Evolutionary conservation across 306 rosid species (phyloP), one percentile per base, ranked within the genome.

Genomic region (Neltuma alba): DNA sequence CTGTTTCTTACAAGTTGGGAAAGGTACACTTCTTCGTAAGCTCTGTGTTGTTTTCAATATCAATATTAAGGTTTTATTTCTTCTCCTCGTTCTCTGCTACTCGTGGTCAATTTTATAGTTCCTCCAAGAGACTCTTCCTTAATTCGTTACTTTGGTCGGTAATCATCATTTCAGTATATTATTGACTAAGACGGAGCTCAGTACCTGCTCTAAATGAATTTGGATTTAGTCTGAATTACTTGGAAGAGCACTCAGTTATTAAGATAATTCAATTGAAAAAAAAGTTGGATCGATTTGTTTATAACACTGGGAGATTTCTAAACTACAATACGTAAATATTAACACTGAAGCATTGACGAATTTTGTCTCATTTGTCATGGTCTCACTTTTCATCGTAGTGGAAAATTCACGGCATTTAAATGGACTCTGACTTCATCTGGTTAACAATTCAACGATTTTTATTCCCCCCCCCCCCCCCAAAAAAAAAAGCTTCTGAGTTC

Each of bases 21-120:
- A 82, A 72, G 86, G 86, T 87, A 71, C 33, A 40, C 65, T 72
- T 40, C 23, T 41, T 73, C 2, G 38, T 55, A 38, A 74, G 25
- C 75, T 79, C 28, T 16, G 41, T 25, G 13, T 40, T 66, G 41
- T 41, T 74, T 79, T 42, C 66, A 65, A 2, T 10, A 31, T 45
- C 37, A 48, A 40, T 52, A 72, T n/a, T 7, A 0, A 5, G 34
- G n/a, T 31, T 31, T 23, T 25, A 18, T n/a, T 66, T 42, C 57
- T 45, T 25, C 28, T 18, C 34, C 36, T 3, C 34, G 66, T 52
- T 38, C 12, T 20, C 63, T 70, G 48, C n/a, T 40, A 57, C 28
- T 47, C 20, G 1, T 10, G 37, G 18, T 70, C 7, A 11, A 9
- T 23, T 67, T 44, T 66, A 18, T 27, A 66, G 75, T 69, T 68